Evolutionary conservation across 768 basidiomycete genomes (phyloP), one percentile per base, ranked within the genome.

Genomic region (Leccinum olivaceopallidum): DNA sequence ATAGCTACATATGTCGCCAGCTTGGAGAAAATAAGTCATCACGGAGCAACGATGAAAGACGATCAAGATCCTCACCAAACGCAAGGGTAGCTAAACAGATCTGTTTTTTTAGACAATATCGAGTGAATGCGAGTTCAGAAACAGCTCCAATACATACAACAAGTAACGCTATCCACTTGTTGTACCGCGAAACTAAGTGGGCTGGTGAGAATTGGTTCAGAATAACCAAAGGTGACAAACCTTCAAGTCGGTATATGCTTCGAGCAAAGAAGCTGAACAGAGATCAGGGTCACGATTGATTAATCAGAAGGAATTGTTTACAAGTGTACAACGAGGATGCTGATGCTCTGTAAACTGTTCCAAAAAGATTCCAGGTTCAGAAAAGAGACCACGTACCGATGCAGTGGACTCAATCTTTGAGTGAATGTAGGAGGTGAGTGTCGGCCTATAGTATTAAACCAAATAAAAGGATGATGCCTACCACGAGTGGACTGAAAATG

Each of bases 311-410:
- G 39, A 26, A 18, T 4, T 18, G 5, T 22, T 30, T 32, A 66
- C 65, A 60, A 66, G 51, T 66, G 65, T 18, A 65, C 60, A 53
- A 59, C 32, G 16, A 66, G 55, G 34, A 66, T 57, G 26, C 55
- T 49, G 7, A 62, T 5, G 12, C 54, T 48, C 64, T 65, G 30
- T 4, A 34, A 28, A 39, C 2, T 6, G 9, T 16, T 58, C 32
- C 14, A 6, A 65, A 14, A 10, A 39, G 12, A 5, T 6, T 28
- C 18, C 14, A 4, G 22, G 12, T 16, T 55, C 13, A 8, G 3
- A 14, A 26, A 13, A 55, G 8, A 34, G 6, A 59, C 12, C 16
- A 55, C 64, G 22, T 58, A 66, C 64, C 16, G 65, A 56, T 22
- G 60, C 60, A 3, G 60, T 66, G 20, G 64, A 66, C 36, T 66